These are phyloP conservation scores for Aspergillus pseudoviridinutans DNA, from an alignment of 2,329 filamentous ascomycete genomes.

Conservation along the genomic window DNA sequence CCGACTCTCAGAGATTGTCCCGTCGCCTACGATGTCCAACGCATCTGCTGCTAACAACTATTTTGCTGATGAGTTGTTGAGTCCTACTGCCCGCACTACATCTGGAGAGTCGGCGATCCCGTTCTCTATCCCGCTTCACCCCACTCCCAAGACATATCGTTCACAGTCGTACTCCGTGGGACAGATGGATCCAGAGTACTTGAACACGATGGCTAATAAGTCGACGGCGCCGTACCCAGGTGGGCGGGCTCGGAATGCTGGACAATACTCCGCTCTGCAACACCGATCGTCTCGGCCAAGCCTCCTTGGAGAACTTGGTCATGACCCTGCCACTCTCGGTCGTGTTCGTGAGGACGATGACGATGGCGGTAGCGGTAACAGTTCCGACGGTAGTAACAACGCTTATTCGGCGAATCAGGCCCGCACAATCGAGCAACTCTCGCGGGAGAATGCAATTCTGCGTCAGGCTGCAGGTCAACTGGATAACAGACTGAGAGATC, in stretches of 20 bases:
- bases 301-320: slow-evolving; percentile 43
- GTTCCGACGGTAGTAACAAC: slow-evolving; percentile 36
- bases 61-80: slow-evolving; percentile 52
- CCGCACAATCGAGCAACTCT: slow-evolving; percentile 44
- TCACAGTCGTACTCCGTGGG: slow-evolving; percentile 97
- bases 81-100: slow-evolving; percentile 44
- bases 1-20: slow-evolving; percentile 69
- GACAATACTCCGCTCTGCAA: slow-evolving; percentile 66
- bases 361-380: slow-evolving; percentile 37
- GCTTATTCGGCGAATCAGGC: slow-evolving; percentile 39
- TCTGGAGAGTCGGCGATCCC: slow-evolving; percentile 61
- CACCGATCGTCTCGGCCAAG: slow-evolving; percentile 68
- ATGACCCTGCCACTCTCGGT: slow-evolving; percentile 44
- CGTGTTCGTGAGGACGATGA: slow-evolving; percentile 49
- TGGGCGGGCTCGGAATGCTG: slow-evolving; percentile 34
- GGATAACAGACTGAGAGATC: slow-evolving; percentile 37
- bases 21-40: slow-evolving; percentile 65
- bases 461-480: slow-evolving; percentile 42
- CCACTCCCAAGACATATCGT: slow-evolving; percentile 86
- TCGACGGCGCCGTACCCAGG: slow-evolving; percentile 24
- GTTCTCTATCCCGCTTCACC: slow-evolving; percentile 82
- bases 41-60: slow-evolving; percentile 47
- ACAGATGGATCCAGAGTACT: slow-evolving; percentile 69
- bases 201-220: slow-evolving; percentile 32
- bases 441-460: slow-evolving; percentile 45